Evolutionary conservation across 2,329 filamentous ascomycete genomes (phyloP), one percentile per base, ranked within the genome.

Genomic region (Aureobasidium sp.): DNA sequence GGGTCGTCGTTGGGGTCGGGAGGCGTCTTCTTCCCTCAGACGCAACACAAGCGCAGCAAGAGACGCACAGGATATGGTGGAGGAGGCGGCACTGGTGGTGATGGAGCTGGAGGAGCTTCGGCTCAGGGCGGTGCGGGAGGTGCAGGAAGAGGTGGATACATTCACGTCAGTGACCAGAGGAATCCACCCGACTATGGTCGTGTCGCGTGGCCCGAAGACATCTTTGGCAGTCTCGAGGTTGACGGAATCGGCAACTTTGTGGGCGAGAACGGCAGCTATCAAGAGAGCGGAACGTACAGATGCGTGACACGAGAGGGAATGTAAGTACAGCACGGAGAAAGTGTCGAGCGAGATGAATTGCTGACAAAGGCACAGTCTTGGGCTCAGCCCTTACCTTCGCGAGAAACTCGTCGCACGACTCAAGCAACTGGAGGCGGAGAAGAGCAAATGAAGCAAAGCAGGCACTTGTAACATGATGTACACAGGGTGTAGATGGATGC

Each of bases 141-240:
- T 21, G 83, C 74, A 16, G 83, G 82, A 1, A 74, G 81, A 65
- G 84, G 84, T 25, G 84, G 84, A 1, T 85, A 80, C 74, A 82
- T 87, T 44, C 84, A 87, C 68, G 77, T 87, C n/a, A 84, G 80
- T 41, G 84, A 87, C 67, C 71, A 72, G 68, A 74, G 84, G 63
- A 79, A 82, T 63, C 82, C 84, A 39, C 84, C 84, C 3, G 84
- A 87, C 63, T 87, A 78, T 71, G 84, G 84, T 1, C 71, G 84
- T n/a, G 85, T 86, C 64, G 81, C 84, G 57, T 85, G 80, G 80
- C 84, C 84, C 0, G 84, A 87, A 69, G 84, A 87, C 72, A 87
- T 87, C 54, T 83, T 87, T 68, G 84, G 84, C 14, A 86, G 83
- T 66, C 68, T 87, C 29, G 84, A 87, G 70, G 81, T 87, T 5